A percentile compares a stretch with the other conserved stretches of the same genome.
These are phyloP conservation scores for Suillus cothurnatus DNA, from an alignment of 768 basidiomycete genomes.

Conservation along the genomic window DNA sequence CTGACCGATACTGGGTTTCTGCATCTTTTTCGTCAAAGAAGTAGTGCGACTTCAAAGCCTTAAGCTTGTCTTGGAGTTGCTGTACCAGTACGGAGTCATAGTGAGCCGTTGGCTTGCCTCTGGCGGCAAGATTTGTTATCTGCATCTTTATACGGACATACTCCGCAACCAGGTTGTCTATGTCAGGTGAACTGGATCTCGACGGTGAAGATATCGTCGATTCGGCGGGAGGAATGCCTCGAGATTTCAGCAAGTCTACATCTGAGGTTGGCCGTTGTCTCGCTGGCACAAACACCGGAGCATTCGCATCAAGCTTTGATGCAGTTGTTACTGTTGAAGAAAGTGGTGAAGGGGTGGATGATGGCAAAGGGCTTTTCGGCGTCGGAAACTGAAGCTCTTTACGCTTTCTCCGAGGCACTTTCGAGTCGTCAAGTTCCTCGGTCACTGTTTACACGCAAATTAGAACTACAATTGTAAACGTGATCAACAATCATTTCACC, in stretches of 20 bases:
- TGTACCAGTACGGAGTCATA: slow-evolving; percentile 31
- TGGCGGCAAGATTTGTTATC: slow-evolving; percentile 48
- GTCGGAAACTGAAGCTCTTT: slow-evolving; percentile 7
- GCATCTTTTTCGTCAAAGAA: slow-evolving; percentile 74
- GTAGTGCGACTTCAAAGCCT: slow-evolving; percentile 55
- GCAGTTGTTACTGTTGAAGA: slow-evolving; percentile 15
- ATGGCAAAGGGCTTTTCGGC: slow-evolving; percentile 4
- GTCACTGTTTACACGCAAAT: slow-evolving; percentile 3
- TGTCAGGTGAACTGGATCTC: slow-evolving; percentile 37
- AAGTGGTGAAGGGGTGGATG: slow-evolving; percentile 8
- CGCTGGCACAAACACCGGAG: slow-evolving; percentile 42
- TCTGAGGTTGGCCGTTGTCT: slow-evolving; percentile 5
- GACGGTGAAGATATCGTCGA: slow-evolving; percentile 27
- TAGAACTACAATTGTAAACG: slow-evolving; percentile 1
- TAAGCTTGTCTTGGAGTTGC: slow-evolving; percentile 48
- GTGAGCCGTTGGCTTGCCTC: slow-evolving; percentile 27
- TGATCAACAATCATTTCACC: slow-evolving; percentile 29
- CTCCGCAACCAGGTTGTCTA: slow-evolving; percentile 57
- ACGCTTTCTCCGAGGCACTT: slow-evolving; percentile 16
- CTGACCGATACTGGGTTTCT: slow-evolving; percentile 52
- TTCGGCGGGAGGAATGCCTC: slow-evolving; percentile 21
- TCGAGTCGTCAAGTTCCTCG: slow-evolving; percentile 14
- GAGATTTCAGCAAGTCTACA: slow-evolving; percentile 17
- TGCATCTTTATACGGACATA: slow-evolving; percentile 67
- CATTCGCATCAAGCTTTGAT: slow-evolving; percentile 41